Evolutionary conservation across 2,329 filamentous ascomycete genomes (phyloP), one percentile per base, ranked within the genome.

Genomic region (Aureobasidium subglaciale): DNA sequence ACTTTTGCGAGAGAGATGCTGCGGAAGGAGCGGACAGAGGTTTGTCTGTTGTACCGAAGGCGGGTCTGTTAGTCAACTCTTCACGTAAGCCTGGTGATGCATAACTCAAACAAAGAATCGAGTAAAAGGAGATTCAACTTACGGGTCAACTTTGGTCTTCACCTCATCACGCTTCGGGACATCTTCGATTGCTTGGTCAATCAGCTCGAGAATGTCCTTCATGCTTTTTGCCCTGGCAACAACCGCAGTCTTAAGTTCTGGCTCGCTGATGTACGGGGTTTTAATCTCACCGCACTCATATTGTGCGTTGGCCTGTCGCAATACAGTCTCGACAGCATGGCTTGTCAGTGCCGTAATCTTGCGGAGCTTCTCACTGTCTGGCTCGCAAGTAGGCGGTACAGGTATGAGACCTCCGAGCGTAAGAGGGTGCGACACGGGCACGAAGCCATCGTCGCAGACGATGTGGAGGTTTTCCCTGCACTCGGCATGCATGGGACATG

Each of bases 1-100:
- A 97, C 80, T 73, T 87, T 82, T 81, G 91, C 87, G 85, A 95
- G 87, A 78, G 89, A 95, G 78, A 82, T 87, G 75, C 87, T 92
- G 73, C 84, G 82, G 79, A 96, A 82, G 71, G 63, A 59, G 63
- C 65, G 78, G 76, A 71, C 75, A 73, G 74, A 80, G 81, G 78
- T 72, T 77, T 80, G 76, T 89, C 88, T 92, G 83, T 83, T 75
- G 85, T 77, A 70, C 81, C 75, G 77, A 81, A 73, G 76, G 81
- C 76, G 78, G 78, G 81, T 85, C 90, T 96, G 87, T 96, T 90
- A 96, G 90, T 95, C 59, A 27, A 38, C 34, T 37, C 53, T 55
- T 55, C 27, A 24, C 29, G 56, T 56, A 60, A 58, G 59, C 53
- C 61, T 67, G 55, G 45, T 57, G 59, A 63, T 46, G 48, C 35